phyloP scores from a whole-genome alignment of 2,329 filamentous ascomycete genomes.

The Chalara sp. region DNA sequence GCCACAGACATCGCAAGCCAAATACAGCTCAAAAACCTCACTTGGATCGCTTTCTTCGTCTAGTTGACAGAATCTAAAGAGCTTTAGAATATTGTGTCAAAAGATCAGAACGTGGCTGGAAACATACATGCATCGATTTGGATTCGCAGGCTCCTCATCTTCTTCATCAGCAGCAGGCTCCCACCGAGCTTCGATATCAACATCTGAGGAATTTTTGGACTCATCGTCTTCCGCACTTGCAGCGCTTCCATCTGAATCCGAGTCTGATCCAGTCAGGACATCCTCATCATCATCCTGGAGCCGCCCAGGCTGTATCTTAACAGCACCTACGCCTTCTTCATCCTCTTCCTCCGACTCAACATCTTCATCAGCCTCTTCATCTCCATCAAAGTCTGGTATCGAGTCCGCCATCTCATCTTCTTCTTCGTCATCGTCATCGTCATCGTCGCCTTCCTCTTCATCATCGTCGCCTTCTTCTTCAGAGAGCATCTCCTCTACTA shows the following conservation, averaged over 20 bases:
- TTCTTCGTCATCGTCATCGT: conserved; percentile 32
- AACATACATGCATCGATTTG: conserved; percentile 60
- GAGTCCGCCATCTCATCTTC: conserved; percentile 21
- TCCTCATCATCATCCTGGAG: conserved; percentile 32
- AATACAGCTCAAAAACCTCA: conserved; percentile 72
- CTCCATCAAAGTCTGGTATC: conserved; percentile 31
- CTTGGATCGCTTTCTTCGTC: conserved; percentile 77
- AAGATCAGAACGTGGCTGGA: conserved; percentile 6
- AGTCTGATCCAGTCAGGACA: conserved; percentile 23
- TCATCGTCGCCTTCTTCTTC: conserved; percentile 32
- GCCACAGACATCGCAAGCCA: conserved; percentile 71
- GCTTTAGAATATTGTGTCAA: not conserved
- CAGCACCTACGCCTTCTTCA: conserved; percentile 26
- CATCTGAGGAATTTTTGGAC: conserved; percentile 49
- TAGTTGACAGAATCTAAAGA: conserved; percentile 69
- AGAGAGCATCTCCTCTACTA: not conserved
- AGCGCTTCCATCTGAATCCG: conserved; percentile 18
- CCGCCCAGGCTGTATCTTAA: conserved; percentile 27
- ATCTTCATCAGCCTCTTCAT: conserved; percentile 33
- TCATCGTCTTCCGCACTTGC: conserved; percentile 30
- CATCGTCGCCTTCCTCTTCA: conserved; percentile 19
- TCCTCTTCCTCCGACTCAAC: conserved; percentile 33
- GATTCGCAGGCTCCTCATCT: conserved; percentile 45
- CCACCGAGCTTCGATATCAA: conserved; percentile 49
- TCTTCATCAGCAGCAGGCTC: conserved; percentile 46